Base-by-base conservation (phyloP, 2,329 filamentous ascomycete species). In the Cladobotryum protrusum region DNA sequence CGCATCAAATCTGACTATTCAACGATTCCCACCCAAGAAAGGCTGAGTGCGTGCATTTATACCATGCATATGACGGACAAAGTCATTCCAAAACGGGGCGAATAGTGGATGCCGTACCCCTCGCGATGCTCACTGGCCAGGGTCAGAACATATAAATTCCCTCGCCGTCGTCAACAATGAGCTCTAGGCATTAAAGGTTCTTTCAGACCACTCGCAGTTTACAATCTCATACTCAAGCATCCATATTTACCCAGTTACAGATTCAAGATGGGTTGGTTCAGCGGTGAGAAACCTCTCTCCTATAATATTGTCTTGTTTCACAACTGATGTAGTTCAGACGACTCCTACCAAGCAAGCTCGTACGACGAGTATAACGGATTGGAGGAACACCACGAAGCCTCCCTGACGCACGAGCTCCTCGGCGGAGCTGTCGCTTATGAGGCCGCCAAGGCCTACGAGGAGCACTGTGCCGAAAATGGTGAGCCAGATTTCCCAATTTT, bases 391-490 rank as follows among this genome's bases (percentile, higher is more conserved):
- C 65, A 68, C 50, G 63, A 67, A 49, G 61, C 64, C 8, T 53
- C 61, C 13, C 61, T 63, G 50, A 56, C 61, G 6, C 63, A 65
- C 39, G 63, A 65, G 14, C 54, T 65, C 2, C 50, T 65, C 2
- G 62, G 63, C 1, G 62, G 62, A 11, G 63, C 63, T 0, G 63
- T 63, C 6, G 63, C 63, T 1, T 65, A 33, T 12, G 63, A 64
- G 34, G 63, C 63, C 1, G 61, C 62, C 39, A 65, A 65, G 55
- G 61, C 60, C 0, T 65, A 65, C 14, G 62, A 65, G 43, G 47
- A 65, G 3, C 63, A 65, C 4, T 55, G 57, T 5, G 57, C 57
- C 9, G 34, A 15, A 4, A 61, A 65, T 3, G 63, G 63, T 63
- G 9, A 12, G 37, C 12, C 36, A 15, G 15, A 3, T 14, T 7